phyloP scores from a whole-genome alignment of 257 asterid species.

The Ehretia macrophylla region DNA sequence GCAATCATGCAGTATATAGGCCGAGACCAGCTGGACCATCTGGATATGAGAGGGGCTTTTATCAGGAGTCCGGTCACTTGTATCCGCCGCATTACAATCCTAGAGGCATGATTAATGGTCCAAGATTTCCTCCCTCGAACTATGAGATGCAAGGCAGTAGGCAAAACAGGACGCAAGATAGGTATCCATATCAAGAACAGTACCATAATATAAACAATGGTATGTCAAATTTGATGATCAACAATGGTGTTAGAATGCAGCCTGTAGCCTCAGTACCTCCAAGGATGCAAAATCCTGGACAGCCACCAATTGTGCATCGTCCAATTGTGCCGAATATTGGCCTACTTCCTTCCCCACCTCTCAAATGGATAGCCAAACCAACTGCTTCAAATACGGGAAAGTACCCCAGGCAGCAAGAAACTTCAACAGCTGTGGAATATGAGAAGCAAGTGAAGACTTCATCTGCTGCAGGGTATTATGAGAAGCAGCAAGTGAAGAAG shows the following conservation, averaged over 20 bases:
- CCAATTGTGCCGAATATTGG: constrained; percentile 27
- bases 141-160: constrained; percentile 32
- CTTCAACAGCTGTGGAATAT: constrained; percentile 10
- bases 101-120: constrained; percentile 34
- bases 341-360: constrained; percentile 71
- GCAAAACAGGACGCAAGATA: constrained; percentile 36
- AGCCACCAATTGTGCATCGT: constrained; percentile 11
- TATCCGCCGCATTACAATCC: constrained; percentile 23
- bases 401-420: constrained; percentile 29
- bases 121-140: constrained; percentile 26
- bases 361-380: constrained; percentile 53
- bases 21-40: constrained; percentile 41
- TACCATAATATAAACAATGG: constrained; percentile 41
- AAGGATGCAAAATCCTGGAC: constrained; percentile 34
- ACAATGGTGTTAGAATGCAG: constrained; percentile 29
- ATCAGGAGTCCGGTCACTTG: constrained; percentile 1
- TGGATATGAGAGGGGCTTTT: constrained; percentile 32
- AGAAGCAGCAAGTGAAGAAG: constrained; percentile 33
- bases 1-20: constrained; percentile 33
- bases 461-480: constrained; percentile 15
- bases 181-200: constrained; percentile 41
- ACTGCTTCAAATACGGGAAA: constrained; percentile 17
- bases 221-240: constrained; percentile 54
- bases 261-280: constrained; percentile 25
- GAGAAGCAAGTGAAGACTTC: constrained; percentile 29